phyloP scores from a whole-genome alignment of 2,329 filamentous ascomycete genomes.

The Penicillium sp. region DNA sequence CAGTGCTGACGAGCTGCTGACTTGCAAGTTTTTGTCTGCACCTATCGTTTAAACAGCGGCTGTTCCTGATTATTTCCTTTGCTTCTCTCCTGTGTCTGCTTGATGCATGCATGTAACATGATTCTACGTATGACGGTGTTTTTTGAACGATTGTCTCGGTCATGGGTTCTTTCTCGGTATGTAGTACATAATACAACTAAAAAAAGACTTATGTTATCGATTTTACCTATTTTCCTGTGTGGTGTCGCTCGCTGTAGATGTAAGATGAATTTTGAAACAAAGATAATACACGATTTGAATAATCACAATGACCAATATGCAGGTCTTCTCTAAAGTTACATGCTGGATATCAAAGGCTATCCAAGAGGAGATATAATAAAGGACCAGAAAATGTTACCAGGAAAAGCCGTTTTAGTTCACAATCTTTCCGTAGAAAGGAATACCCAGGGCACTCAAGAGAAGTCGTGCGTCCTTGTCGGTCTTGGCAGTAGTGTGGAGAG shows the following conservation, averaged over 20 bases:
- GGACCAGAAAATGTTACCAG: conserved; percentile 1
- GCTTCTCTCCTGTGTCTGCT: background rate
- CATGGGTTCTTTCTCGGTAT: background rate
- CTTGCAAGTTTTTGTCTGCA: conserved; percentile 71
- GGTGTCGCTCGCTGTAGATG: conserved; percentile 8
- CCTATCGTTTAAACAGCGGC: conserved; percentile 57
- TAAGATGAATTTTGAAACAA: conserved; percentile 16
- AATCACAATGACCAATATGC: conserved; percentile 26
- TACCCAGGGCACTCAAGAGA: conserved; percentile 67
- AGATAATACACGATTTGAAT: conserved; percentile 26
- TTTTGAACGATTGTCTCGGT: background rate
- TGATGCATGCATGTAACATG: conserved; percentile 17
- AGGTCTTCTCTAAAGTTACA: conserved; percentile 31
- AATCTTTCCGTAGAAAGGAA: conserved; percentile 80
- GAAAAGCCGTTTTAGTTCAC: conserved; percentile 44
- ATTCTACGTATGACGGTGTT: conserved; percentile 15
- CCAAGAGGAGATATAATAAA: conserved; percentile 11
- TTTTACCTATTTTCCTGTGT: background rate
- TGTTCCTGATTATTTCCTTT: background rate
- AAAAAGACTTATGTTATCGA: background rate
- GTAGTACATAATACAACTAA: conserved; percentile 1
- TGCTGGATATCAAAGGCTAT: conserved; percentile 18
- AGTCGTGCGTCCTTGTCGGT: conserved; percentile 82
- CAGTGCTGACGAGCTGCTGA: conserved; percentile 84
- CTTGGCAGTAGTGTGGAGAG: conserved; percentile 77